Evolutionary conservation across 2,329 filamentous ascomycete genomes (phyloP).

Genomic region (Salinomyces thailandicus): DNA sequence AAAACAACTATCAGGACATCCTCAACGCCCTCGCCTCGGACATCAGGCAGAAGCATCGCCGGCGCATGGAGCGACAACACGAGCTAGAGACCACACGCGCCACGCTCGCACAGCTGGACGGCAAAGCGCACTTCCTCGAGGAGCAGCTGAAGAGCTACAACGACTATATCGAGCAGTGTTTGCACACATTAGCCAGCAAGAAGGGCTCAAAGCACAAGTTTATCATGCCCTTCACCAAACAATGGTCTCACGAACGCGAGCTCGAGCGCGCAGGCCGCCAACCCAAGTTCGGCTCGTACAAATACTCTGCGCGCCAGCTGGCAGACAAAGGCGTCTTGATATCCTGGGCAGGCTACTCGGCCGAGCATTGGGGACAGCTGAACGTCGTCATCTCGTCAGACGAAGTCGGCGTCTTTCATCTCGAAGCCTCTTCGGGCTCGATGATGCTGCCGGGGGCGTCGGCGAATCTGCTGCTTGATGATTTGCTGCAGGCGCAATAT

Average conservation of each 20-base stretch:
- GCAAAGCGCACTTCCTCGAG: constrained; percentile 86
- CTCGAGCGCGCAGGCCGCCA: constrained; percentile 84
- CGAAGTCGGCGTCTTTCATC: constrained; percentile 83
- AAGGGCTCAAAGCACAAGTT: constrained; percentile 76
- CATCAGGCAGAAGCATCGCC: constrained; percentile 91
- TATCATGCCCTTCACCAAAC: constrained; percentile 91
- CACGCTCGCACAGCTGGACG: constrained; percentile 64
- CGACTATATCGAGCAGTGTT: constrained; percentile 97
- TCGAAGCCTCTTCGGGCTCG: constrained; percentile 81
- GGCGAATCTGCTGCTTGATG: constrained; percentile 79
- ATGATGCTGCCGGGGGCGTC: constrained; percentile 95
- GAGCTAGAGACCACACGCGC: constrained; percentile 76
- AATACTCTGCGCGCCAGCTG: constrained; percentile 83
- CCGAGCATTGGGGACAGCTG: constrained; percentile 80
- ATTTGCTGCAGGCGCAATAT: constrained; percentile 91
- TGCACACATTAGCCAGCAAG: constrained; percentile 93
- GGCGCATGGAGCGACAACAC: constrained; percentile 80
- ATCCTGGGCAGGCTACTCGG: constrained; percentile 72
- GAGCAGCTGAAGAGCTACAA: constrained; percentile 96
- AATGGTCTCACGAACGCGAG: constrained; percentile 97
- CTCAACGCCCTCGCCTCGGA: constrained; percentile 93
- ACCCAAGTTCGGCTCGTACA: constrained; percentile 95
- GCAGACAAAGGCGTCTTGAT: constrained; percentile 91
- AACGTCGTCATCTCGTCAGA: constrained; percentile 93
- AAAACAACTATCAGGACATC: constrained; percentile 95